These are phyloP conservation scores for Phytophthora megakarya DNA, from an alignment of 352 stramenopile genomes.

Conservation along the genomic window DNA sequence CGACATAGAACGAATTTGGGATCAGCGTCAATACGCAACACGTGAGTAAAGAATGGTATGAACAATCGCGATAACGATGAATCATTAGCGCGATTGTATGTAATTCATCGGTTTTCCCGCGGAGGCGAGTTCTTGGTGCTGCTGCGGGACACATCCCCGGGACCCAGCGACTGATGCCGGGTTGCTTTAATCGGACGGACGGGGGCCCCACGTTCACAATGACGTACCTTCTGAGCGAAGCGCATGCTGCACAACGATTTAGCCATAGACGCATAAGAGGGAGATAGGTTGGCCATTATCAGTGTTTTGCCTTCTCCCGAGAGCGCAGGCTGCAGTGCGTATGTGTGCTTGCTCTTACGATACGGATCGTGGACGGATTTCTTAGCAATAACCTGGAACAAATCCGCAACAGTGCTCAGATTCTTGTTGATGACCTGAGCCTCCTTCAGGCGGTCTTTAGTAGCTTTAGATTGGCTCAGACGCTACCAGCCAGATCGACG, in stretches of 20 bases:
- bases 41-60: too few species aligned
- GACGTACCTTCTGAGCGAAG: conserved; percentile 96
- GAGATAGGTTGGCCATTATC: conserved; percentile 99
- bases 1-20: too few species aligned
- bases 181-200: conserved; percentile 91
- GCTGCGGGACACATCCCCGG: too few species aligned
- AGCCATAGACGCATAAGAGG: conserved; percentile 92
- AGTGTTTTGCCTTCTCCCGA: conserved; percentile 98
- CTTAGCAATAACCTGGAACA: conserved; percentile 97
- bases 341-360: conserved; percentile 99
- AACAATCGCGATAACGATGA: too few species aligned
- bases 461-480: conserved; percentile 88
- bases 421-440: conserved; percentile 99
- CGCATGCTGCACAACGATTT: conserved; percentile 98
- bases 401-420: conserved; percentile 97
- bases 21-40: too few species aligned
- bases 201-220: conserved; percentile 97
- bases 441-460: conserved; percentile 94
- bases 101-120: too few species aligned
- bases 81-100: too few species aligned
- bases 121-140: too few species aligned
- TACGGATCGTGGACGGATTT: conserved; percentile 95
- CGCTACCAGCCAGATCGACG: conserved; percentile 81
- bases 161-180: too few species aligned
- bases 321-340: conserved; percentile 97